phyloP scores from a whole-genome alignment of 1,139 yeast species.

The Protomyces gravidus region DNA sequence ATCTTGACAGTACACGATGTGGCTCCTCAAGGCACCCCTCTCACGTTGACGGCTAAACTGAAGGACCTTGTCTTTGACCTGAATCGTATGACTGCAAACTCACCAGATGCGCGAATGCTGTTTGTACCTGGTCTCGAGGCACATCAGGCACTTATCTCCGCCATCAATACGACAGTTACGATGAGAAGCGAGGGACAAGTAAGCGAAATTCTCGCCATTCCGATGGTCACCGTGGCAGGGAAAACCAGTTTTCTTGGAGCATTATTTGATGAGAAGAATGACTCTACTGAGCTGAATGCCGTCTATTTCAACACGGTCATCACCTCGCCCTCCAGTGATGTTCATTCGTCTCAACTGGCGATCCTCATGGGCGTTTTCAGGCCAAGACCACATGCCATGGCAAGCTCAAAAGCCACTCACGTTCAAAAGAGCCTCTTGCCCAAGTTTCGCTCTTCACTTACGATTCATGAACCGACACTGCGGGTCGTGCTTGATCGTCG shows the following conservation, averaged over 20 bases:
- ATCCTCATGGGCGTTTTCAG: slow-evolving; percentile 8
- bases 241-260: slow-evolving; percentile 43
- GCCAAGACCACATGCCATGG: not conserved
- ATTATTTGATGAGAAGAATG: slow-evolving; percentile 36
- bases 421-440: not conserved
- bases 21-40: slow-evolving; percentile 12
- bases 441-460: not conserved
- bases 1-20: slow-evolving; percentile 23
- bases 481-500: slow-evolving; percentile 12
- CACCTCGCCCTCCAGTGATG: slow-evolving; percentile 43
- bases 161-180: slow-evolving; percentile 43
- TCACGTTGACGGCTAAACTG: slow-evolving; percentile 38
- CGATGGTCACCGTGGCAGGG: slow-evolving; percentile 42
- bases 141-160: slow-evolving; percentile 44
- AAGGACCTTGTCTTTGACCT: slow-evolving; percentile 43
- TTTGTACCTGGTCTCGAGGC: slow-evolving; percentile 42
- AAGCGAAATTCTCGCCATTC: slow-evolving; percentile 44
- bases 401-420: not conserved
- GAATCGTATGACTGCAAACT: slow-evolving; percentile 42
- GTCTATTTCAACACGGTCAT: slow-evolving; percentile 41
- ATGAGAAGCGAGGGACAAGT: slow-evolving; percentile 37
- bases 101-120: slow-evolving; percentile 44
- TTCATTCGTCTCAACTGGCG: slow-evolving; percentile 7
- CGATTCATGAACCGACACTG: slow-evolving; percentile 21
- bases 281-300: slow-evolving; percentile 34